These are phyloP conservation scores for Neurospora sp. DNA, from an alignment of 495 filamentous ascomycete genomes.

Conservation along the genomic window DNA sequence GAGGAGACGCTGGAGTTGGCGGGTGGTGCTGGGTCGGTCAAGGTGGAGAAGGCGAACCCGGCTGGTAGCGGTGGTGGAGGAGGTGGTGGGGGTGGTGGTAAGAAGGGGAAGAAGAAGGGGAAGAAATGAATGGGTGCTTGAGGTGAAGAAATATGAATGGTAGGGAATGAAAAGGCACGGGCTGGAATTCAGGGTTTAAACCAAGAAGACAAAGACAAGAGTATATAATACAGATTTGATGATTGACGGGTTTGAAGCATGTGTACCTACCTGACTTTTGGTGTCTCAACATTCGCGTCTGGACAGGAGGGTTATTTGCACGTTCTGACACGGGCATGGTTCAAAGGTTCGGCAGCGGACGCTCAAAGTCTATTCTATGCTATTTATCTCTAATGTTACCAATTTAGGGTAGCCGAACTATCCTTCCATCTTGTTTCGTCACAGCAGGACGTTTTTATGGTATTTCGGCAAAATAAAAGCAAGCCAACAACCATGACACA, in stretches of 20 bases:
- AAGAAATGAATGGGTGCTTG: conserved; percentile 39
- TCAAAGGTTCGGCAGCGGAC: neutral
- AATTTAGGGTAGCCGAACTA: too few species aligned
- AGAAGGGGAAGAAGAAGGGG: conserved; percentile 63
- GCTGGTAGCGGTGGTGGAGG: conserved; percentile 15
- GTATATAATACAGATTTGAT: neutral
- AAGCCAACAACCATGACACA: too few species aligned
- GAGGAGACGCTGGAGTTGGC: conserved; percentile 55
- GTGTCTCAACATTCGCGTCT: neutral
- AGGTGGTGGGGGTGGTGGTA: conserved; percentile 24
- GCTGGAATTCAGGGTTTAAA: neutral
- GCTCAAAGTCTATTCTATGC: neutral
- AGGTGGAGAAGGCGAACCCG: conserved; percentile 41
- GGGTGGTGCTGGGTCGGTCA: conserved; percentile 49
- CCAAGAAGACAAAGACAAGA: neutral
- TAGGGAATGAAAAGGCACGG: neutral
- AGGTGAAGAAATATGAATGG: neutral
- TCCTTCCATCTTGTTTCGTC: too few species aligned
- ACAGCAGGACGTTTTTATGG: too few species aligned
- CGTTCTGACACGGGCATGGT: neutral
- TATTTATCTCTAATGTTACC: too few species aligned
- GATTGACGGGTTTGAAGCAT: neutral
- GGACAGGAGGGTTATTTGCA: neutral
- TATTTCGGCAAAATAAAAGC: too few species aligned
- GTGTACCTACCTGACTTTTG: neutral